phyloP scores from a whole-genome alignment of 1,284 basidiomycete species.

The Fomitopsis schrenkii region DNA sequence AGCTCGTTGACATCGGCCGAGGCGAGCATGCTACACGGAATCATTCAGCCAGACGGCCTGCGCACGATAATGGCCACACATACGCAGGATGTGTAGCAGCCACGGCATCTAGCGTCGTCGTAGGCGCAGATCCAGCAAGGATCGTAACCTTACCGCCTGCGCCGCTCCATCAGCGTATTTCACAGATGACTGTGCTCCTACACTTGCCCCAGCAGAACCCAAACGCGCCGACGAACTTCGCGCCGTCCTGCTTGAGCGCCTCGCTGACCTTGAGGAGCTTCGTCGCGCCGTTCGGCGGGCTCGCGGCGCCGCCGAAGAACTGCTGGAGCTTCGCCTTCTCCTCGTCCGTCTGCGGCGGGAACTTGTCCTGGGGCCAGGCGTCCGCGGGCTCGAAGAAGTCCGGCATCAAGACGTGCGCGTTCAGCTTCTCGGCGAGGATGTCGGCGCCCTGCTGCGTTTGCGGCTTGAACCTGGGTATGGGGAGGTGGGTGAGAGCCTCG shows the following conservation, averaged over 20 bases:
- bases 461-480: constrained; percentile 39
- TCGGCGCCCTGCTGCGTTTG: constrained; percentile 63
- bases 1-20: constrained; percentile 47
- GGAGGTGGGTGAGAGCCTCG: background rate
- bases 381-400: constrained; percentile 58
- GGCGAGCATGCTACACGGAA: constrained; percentile 46
- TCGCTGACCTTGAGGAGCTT: constrained; percentile 46
- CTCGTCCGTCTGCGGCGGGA: constrained; percentile 50
- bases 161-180: background rate
- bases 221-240: constrained; percentile 44
- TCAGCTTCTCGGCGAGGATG: constrained; percentile 48
- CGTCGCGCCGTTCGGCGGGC: constrained; percentile 36
- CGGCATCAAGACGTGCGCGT: constrained; percentile 57
- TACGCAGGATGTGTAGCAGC: constrained; percentile 56
- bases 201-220: constrained; percentile 58
- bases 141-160: constrained; percentile 53
- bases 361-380: constrained; percentile 46
- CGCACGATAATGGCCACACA: constrained; percentile 13
- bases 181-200: background rate
- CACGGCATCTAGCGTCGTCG: constrained; percentile 44
- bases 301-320: constrained; percentile 52
- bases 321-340: constrained; percentile 45
- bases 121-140: constrained; percentile 28
- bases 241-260: constrained; percentile 42
- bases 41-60: background rate